Base-by-base conservation (phyloP, 352 stramenopile genomes). In the Pythium rhizo-oryzae region DNA sequence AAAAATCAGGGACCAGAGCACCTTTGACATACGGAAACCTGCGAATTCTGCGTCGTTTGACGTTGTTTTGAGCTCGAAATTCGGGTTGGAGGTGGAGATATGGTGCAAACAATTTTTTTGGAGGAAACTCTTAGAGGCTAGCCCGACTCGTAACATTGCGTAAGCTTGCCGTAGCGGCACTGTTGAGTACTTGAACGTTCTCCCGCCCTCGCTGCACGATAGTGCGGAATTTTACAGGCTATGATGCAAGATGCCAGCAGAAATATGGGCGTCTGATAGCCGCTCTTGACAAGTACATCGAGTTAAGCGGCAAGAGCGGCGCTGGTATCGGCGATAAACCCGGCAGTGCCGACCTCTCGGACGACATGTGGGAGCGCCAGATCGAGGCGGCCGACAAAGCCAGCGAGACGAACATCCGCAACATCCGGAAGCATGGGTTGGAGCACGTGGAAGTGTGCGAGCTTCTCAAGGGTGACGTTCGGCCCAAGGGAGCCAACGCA, bases 371-470 rank as follows among this genome's bases (percentile, higher is more conserved):
- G 23, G 50, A 57, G 4, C 2, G 50, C 8, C 28, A 23, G 3
- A 57, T 57, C 50, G n/a, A 57, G 30, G 50, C 24, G 4, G 50
- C 50, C 23, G 50, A 57, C 50, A 57, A 57, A 57, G 50, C 23
- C 4, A 24, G 50, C 19, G 39, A 57, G 50, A 57, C 50, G 24
- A 41, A 21, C 19, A 57, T 41, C 25, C 50, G 50, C 4, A 57
- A 15, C 50, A 57, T 41, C 50, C 8, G 50, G 16, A 23, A 57
- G 50, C 50, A 57, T 24, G 50, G 50, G 7, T 57, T 57, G 24
- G 50, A 57, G 50, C 50, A 57, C 50, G 50, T 57, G 12, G 50
- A 57, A 13, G 50, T 57, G 24, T 57, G 50, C 16, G 47, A 4
- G 23, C 47, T 54, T 54, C 21, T 54, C 15, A 54, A 33, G 15